Conservation (phyloP, 1,284 basidiomycete species). For the Fomes fomentarius region DNA sequence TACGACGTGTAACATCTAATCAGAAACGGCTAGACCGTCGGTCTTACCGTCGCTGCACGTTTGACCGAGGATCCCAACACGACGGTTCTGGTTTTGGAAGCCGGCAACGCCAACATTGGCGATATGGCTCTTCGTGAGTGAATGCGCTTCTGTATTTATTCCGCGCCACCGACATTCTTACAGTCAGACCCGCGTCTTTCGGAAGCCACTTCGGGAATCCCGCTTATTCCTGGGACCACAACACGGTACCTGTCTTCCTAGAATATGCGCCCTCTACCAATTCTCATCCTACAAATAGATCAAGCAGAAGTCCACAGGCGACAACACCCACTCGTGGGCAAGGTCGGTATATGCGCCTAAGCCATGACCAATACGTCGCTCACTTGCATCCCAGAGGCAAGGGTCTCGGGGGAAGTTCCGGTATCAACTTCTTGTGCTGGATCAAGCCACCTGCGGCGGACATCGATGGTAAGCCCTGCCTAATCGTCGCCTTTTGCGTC, state of each 20-base stretch:
- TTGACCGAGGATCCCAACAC: slow-evolving; percentile 45
- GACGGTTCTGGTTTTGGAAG: slow-evolving; percentile 39
- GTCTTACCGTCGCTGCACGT: slow-evolving; percentile 49
- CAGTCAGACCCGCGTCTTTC: slow-evolving; percentile 34
- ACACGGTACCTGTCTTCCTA: slow-evolving; percentile 26
- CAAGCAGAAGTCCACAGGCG: slow-evolving; percentile 21
- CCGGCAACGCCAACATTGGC: slow-evolving; percentile 34
- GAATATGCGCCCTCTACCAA: no score
- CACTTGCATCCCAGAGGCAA: slow-evolving; percentile 18
- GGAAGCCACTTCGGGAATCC: slow-evolving; percentile 33
- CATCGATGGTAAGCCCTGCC: slow-evolving; percentile 28
- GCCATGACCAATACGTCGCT: not conserved
- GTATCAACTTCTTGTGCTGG: slow-evolving; percentile 29
- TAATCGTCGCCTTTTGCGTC: no score
- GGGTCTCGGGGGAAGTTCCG: slow-evolving; percentile 29
- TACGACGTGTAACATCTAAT: not conserved
- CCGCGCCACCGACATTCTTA: not conserved
- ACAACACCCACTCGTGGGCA: slow-evolving; percentile 18
- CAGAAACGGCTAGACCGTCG: slow-evolving; percentile 36
- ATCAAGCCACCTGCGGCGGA: slow-evolving; percentile 25
- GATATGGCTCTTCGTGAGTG: slow-evolving; percentile 29
- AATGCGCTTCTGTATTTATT: not conserved
- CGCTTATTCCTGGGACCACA: slow-evolving; percentile 32
- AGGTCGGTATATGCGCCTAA: slow-evolving; percentile 15
- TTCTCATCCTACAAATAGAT: slow-evolving; percentile 9